phyloP scores from a whole-genome alignment of 768 basidiomycete genomes.

The Harrya chromipes region DNA sequence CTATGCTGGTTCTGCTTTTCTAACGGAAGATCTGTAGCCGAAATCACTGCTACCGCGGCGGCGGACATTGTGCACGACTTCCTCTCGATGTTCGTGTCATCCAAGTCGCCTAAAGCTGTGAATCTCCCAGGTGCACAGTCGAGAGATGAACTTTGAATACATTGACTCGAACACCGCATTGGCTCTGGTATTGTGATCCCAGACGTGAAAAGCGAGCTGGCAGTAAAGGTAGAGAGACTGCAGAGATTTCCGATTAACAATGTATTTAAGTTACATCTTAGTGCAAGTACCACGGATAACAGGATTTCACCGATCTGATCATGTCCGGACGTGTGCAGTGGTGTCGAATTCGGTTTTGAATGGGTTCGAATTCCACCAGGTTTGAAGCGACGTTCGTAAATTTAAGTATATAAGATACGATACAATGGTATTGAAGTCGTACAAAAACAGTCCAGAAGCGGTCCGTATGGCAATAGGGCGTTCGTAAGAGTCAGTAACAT shows the following conservation, averaged over 20 bases:
- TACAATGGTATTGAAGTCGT: conserved; percentile 26
- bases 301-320: conserved; percentile 52
- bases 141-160: conserved; percentile 22
- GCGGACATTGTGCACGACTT: conserved; percentile 48
- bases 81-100: conserved; percentile 36
- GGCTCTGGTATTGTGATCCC: neutral
- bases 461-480: conserved; percentile 16
- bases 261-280: no score
- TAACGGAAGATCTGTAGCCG: conserved; percentile 21
- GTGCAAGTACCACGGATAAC: no score
- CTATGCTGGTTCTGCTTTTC: neutral
- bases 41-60: conserved; percentile 42
- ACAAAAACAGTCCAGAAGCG: conserved; percentile 10
- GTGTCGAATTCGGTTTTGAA: neutral
- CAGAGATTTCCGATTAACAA: no score
- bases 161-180: neutral
- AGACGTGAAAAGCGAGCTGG: neutral
- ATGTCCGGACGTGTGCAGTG: conserved; percentile 45
- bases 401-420: conserved; percentile 7
- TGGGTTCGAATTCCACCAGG: no score
- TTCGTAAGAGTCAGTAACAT: neutral
- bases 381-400: no score
- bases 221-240: neutral
- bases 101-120: conserved; percentile 22
- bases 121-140: conserved; percentile 7